These are phyloP conservation scores for Penicillium paxilli DNA, from an alignment of 495 filamentous ascomycete species.

Conservation along the genomic window DNA sequence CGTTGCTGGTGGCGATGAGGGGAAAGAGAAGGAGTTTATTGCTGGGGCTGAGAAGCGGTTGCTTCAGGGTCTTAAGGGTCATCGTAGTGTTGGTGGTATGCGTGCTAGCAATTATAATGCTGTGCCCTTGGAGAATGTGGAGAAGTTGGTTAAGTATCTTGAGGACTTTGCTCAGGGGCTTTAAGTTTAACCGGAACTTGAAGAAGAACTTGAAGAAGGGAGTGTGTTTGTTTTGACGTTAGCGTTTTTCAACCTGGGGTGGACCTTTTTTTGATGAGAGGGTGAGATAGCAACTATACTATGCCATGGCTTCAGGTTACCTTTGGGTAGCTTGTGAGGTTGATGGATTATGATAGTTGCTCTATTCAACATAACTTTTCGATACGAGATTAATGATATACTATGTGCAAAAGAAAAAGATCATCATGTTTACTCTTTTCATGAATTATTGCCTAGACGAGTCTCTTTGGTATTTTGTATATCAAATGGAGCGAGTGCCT, in stretches of 20 bases:
- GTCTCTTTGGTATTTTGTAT: too few relatives aligned
- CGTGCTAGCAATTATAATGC: conserved; percentile 59
- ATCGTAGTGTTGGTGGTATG: conserved; percentile 72
- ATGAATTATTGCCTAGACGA: too few relatives aligned
- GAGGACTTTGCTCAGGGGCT: conserved; percentile 51
- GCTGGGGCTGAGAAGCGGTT: conserved; percentile 54
- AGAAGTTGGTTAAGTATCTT: conserved; percentile 63
- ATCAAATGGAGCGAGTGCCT: too few relatives aligned
- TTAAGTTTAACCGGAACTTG: conserved; percentile 7
- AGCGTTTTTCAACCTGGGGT: not conserved
- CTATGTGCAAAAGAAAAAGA: too few relatives aligned
- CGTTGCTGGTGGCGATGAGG: conserved; percentile 54
- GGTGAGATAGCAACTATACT: too few relatives aligned
- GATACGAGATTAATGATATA: not conserved
- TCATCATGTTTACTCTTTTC: too few relatives aligned
- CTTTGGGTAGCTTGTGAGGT: not conserved
- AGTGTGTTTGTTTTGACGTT: not conserved
- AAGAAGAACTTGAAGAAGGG: not conserved
- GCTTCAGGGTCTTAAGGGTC: conserved; percentile 76
- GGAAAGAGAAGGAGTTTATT: conserved; percentile 75
- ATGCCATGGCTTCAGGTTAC: too few relatives aligned
- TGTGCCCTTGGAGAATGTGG: conserved; percentile 56
- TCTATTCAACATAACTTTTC: conserved; percentile 1
- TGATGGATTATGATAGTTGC: not conserved
- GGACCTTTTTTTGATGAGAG: not conserved